These are phyloP conservation scores for Seminavis robusta DNA, from an alignment of 108 stramenopile species.

Conservation along the genomic window DNA sequence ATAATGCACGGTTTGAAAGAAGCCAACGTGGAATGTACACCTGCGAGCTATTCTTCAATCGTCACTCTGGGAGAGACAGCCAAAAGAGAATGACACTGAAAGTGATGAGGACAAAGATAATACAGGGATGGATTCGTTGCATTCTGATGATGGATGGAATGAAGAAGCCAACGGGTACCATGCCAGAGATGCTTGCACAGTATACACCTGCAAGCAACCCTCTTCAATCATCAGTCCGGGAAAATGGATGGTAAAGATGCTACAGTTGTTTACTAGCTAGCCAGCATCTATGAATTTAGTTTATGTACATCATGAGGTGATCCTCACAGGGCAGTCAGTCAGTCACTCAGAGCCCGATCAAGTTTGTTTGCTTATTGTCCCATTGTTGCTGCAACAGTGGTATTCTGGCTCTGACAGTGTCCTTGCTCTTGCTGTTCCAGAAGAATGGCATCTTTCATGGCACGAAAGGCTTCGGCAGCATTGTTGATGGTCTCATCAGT, in stretches of 20 bases:
- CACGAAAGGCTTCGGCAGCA: conserved; percentile 67
- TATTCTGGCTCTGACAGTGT: too few relatives aligned
- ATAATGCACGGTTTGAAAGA: too few relatives aligned
- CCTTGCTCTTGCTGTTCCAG: too few relatives aligned
- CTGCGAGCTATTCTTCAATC: too few relatives aligned
- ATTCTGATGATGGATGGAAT: conserved; percentile 10
- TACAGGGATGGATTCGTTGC: conserved; percentile 17
- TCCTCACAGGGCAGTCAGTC: neutral
- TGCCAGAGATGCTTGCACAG: neutral
- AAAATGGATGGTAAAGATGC: conserved; percentile 14
- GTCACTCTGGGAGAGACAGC: too few relatives aligned
- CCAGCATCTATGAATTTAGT: neutral
- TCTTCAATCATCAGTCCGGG: conserved; percentile 1
- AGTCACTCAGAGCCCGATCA: conserved; percentile 6
- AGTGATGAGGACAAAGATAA: too few relatives aligned
- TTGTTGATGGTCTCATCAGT: conserved; percentile 87
- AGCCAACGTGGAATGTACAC: too few relatives aligned
- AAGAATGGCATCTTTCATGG: too few relatives aligned
- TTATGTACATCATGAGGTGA: neutral
- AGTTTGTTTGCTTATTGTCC: neutral
- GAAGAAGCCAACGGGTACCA: too few relatives aligned
- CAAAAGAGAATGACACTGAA: too few relatives aligned
- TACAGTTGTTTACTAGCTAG: neutral
- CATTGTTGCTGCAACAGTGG: neutral
- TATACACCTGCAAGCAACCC: conserved; percentile 3